Conservation (phyloP, 2,329 filamentous ascomycete genomes). For the Diaporthe citriasiana region DNA sequence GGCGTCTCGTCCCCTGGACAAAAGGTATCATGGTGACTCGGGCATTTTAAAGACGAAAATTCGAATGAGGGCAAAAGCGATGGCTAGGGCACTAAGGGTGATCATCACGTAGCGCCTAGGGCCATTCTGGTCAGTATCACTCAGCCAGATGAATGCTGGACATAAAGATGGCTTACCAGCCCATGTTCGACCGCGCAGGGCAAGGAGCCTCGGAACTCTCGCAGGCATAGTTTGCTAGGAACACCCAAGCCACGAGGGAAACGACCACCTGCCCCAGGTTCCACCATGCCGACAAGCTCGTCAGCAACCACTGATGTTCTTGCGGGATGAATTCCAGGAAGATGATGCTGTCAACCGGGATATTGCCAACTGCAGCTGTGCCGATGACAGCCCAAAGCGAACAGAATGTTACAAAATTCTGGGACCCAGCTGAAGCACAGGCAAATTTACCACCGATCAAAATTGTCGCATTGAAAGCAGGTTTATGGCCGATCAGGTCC, state of each 20-base stretch:
- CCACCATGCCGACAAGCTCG: slow-evolving; percentile 64
- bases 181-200: slow-evolving; percentile 59
- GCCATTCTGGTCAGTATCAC: neutral
- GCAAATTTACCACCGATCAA: slow-evolving; percentile 67
- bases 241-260: slow-evolving; percentile 60
- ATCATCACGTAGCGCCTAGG: slow-evolving; percentile 59
- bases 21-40: slow-evolving; percentile 62
- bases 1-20: slow-evolving; percentile 59
- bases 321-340: slow-evolving; percentile 66
- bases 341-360: slow-evolving; percentile 65
- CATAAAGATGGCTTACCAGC: slow-evolving; percentile 53
- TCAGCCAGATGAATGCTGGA: too few species aligned
- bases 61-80: slow-evolving; percentile 60
- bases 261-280: slow-evolving; percentile 65
- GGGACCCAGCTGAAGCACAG: slow-evolving; percentile 68
- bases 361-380: slow-evolving; percentile 61
- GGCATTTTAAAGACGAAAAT: slow-evolving; percentile 62
- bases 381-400: slow-evolving; percentile 66
- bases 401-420: slow-evolving; percentile 70
- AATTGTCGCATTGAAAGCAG: slow-evolving; percentile 61
- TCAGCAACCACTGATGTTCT: slow-evolving; percentile 63
- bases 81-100: slow-evolving; percentile 59
- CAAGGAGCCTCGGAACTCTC: slow-evolving; percentile 53
- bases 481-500: slow-evolving; percentile 58
- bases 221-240: slow-evolving; percentile 59